Evolutionary conservation across 2,329 filamentous ascomycete species (phyloP).

Genomic region (Colletotrichum liaoningense): DNA sequence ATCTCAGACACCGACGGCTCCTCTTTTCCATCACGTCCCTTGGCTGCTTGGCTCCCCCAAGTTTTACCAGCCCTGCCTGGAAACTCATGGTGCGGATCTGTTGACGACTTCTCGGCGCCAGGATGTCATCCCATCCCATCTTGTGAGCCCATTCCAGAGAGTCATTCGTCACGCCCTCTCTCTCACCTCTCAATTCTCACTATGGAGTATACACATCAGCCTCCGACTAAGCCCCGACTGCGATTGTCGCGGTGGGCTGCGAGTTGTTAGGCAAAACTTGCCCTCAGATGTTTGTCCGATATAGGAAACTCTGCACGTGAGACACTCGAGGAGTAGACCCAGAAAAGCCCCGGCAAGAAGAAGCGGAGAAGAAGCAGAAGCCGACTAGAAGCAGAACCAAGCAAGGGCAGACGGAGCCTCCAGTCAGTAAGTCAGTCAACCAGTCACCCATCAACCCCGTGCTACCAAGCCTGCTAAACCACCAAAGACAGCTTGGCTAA

Average conservation of each 20-base stretch:
- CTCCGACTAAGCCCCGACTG: slow-evolving; percentile 19
- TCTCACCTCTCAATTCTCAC: background rate
- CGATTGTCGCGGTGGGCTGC: slow-evolving; percentile 16
- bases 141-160: slow-evolving; percentile 28
- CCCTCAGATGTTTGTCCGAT: background rate
- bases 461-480: background rate
- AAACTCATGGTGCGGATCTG: slow-evolving; percentile 27
- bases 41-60: slow-evolving; percentile 2
- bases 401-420: background rate
- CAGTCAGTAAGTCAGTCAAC: background rate
- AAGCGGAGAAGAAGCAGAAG: background rate
- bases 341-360: slow-evolving; percentile 7
- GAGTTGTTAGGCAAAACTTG: background rate
- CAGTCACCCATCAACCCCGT: background rate
- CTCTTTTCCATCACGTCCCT: slow-evolving; percentile 22
- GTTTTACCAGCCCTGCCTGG: slow-evolving; percentile 27
- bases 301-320: slow-evolving; percentile 14
- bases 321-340: slow-evolving; percentile 5
- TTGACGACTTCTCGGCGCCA: slow-evolving; percentile 28
- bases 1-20: slow-evolving; percentile 24
- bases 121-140: slow-evolving; percentile 26
- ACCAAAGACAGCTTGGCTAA: background rate
- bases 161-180: background rate
- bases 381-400: background rate
- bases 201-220: slow-evolving; percentile 14